A percentile compares a stretch with the other conserved stretches of the same genome.
These are phyloP conservation scores for Moniliophthora roreri DNA, from an alignment of 1,284 basidiomycete genomes.

Conservation along the genomic window DNA sequence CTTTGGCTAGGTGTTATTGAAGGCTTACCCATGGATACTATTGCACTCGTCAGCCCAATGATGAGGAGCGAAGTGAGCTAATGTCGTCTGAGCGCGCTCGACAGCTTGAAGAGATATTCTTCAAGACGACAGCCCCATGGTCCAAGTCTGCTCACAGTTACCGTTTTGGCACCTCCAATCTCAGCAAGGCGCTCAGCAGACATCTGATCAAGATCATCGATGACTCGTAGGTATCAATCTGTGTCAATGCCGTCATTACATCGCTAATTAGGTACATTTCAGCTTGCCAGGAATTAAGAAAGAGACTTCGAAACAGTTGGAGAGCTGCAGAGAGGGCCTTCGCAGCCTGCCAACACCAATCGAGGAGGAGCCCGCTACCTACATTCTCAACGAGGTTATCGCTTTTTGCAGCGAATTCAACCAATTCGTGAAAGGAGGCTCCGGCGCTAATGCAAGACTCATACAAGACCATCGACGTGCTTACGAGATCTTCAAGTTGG, in stretches of 20 bases:
- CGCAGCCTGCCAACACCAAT: background rate
- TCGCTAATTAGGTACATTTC: too few species aligned
- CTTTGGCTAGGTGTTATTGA: conserved; percentile 51
- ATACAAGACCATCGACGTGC: conserved; percentile 37
- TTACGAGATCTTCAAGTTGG: conserved; percentile 31
- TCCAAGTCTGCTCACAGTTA: conserved; percentile 28
- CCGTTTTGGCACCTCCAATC: conserved; percentile 38
- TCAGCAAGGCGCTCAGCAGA: conserved; percentile 38
- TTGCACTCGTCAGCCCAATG: conserved; percentile 52
- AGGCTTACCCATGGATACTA: conserved; percentile 53
- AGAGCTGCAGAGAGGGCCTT: background rate
- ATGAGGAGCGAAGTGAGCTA: conserved; percentile 36
- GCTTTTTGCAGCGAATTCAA: conserved; percentile 24
- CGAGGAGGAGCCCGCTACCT: conserved; percentile 18
- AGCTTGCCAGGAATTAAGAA: background rate
- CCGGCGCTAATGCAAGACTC: conserved; percentile 33
- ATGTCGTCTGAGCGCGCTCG: conserved; percentile 46
- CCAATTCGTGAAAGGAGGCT: conserved; percentile 35
- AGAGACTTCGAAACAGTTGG: background rate
- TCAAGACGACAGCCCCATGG: conserved; percentile 48
- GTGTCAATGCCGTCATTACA: too few species aligned
- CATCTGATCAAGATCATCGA: conserved; percentile 40
- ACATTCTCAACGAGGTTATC: conserved; percentile 36
- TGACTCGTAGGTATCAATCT: conserved; percentile 26
- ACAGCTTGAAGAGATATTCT: conserved; percentile 51